These are phyloP conservation scores for Umbelopsis vinacea DNA, from an alignment of 192 early-diverging fungal genomes.

Conservation along the genomic window DNA sequence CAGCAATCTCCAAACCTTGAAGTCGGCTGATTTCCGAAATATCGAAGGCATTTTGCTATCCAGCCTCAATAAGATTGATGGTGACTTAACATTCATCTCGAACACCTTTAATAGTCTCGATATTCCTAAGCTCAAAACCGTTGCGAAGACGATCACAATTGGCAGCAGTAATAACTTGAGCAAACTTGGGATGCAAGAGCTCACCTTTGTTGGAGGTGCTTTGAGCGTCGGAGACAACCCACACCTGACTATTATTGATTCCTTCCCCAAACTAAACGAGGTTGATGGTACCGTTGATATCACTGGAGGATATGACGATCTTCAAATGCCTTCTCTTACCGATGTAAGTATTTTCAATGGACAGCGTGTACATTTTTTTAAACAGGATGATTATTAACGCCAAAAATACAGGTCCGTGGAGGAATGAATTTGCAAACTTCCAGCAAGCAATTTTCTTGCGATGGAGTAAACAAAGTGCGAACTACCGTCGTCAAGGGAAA, in stretches of 20 bases:
- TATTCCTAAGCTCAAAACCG: slow-evolving; percentile 46
- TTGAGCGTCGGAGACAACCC: slow-evolving; percentile 69
- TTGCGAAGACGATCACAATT: slow-evolving; percentile 62
- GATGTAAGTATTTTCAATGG: slow-evolving; percentile 28
- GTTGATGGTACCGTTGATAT: slow-evolving; percentile 65
- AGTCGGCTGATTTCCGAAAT: slow-evolving; percentile 65
- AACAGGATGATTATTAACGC: not conserved
- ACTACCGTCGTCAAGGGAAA: slow-evolving; percentile 29
- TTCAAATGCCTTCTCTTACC: slow-evolving; percentile 47
- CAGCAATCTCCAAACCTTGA: slow-evolving; percentile 36
- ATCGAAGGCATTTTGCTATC: slow-evolving; percentile 47
- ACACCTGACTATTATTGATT: slow-evolving; percentile 51
- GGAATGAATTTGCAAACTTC: slow-evolving; percentile 28
- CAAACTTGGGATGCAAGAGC: slow-evolving; percentile 59
- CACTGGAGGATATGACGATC: slow-evolving; percentile 62
- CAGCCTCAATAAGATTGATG: slow-evolving; percentile 48
- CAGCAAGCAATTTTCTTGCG: slow-evolving; percentile 27
- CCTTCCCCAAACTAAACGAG: slow-evolving; percentile 58
- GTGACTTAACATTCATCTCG: slow-evolving; percentile 64
- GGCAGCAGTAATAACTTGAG: slow-evolving; percentile 57
- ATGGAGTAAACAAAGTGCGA: slow-evolving; percentile 30
- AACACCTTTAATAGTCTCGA: slow-evolving; percentile 58
- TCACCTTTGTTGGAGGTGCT: slow-evolving; percentile 63
- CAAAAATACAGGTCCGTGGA: not conserved
- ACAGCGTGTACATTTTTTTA: not conserved